These are phyloP conservation scores for Colletotrichum spaethianum DNA, from an alignment of 2,329 filamentous ascomycete species.

Conservation along the genomic window DNA sequence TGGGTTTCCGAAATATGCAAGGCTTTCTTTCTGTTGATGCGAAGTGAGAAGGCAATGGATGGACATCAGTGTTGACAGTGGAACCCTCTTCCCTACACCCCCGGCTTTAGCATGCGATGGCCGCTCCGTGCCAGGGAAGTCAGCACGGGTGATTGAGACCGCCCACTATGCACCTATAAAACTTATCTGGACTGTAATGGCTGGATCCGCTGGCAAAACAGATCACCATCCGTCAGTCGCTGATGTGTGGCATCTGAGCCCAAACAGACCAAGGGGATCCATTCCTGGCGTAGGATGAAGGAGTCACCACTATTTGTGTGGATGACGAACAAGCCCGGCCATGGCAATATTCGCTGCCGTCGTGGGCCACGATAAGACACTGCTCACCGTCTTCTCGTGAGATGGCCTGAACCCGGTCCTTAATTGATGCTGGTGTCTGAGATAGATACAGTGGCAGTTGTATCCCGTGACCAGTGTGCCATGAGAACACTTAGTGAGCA, in stretches of 20 bases:
- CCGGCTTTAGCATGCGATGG: not conserved
- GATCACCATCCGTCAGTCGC: slow-evolving; percentile 2
- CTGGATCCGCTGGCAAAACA: slow-evolving; percentile 19
- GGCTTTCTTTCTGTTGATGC: not conserved
- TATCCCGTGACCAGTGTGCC: slow-evolving; percentile 20
- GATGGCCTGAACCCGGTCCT: slow-evolving; percentile 26
- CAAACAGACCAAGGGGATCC: slow-evolving; percentile 2
- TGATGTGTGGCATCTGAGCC: slow-evolving; percentile 18
- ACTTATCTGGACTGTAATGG: slow-evolving; percentile 17
- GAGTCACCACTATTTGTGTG: slow-evolving; percentile 18
- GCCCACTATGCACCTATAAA: slow-evolving; percentile 25
- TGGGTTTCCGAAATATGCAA: slow-evolving; percentile 7
- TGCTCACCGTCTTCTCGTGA: slow-evolving; percentile 33
- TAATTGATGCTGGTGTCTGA: slow-evolving; percentile 25
- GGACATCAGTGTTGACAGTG: not conserved
- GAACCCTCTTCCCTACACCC: not conserved
- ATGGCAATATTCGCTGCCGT: slow-evolving; percentile 7
- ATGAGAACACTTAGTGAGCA: slow-evolving; percentile 8
- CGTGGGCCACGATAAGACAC: slow-evolving; percentile 10
- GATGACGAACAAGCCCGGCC: slow-evolving; percentile 9
- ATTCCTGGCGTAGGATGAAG: slow-evolving; percentile 16
- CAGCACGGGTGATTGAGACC: slow-evolving; percentile 27
- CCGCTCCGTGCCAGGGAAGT: not conserved
- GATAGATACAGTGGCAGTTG: slow-evolving; percentile 28
- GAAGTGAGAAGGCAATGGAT: not conserved